These are phyloP conservation scores for Parmelia sp. DNA, from an alignment of 495 filamentous ascomycete species.

Conservation along the genomic window DNA sequence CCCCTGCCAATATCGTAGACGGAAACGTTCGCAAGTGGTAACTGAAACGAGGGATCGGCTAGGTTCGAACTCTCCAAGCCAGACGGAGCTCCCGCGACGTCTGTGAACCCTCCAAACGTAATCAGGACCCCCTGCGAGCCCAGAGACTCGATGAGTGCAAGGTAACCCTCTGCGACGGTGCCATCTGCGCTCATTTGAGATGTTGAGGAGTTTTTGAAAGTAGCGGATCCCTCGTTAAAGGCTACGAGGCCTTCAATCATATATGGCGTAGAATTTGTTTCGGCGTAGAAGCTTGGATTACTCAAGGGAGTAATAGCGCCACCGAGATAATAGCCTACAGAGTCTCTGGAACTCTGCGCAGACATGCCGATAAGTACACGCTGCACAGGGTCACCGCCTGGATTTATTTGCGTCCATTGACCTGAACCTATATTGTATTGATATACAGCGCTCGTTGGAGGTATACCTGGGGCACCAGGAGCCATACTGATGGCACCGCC, in stretches of 20 bases:
- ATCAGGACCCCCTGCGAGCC: slow-evolving; percentile 14
- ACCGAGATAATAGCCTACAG: slow-evolving; percentile 15
- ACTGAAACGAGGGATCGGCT: slow-evolving; percentile 10
- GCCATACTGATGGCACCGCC: slow-evolving; percentile 17
- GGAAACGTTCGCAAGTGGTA: slow-evolving; percentile 17
- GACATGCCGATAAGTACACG: slow-evolving; percentile 13
- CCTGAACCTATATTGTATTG: slow-evolving; percentile 8
- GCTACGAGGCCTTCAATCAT: slow-evolving; percentile 21
- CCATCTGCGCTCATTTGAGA: slow-evolving; percentile 17
- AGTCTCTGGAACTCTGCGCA: slow-evolving; percentile 5
- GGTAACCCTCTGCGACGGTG: slow-evolving; percentile 14
- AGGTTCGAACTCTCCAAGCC: slow-evolving; percentile 1
- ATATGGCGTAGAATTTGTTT: slow-evolving; percentile 6
- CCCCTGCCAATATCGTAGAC: slow-evolving; percentile 17
- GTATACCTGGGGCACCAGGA: slow-evolving; percentile 2
- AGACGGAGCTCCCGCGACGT: slow-evolving; percentile 6
- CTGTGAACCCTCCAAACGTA: slow-evolving; percentile 19
- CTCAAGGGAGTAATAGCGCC: slow-evolving; percentile 15
- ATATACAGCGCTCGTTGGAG: slow-evolving; percentile 15
- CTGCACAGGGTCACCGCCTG: slow-evolving; percentile 15
- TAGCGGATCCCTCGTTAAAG: slow-evolving; percentile 10
- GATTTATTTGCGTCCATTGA: slow-evolving; percentile 11
- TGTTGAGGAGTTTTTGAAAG: slow-evolving; percentile 15
- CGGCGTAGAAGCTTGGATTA: slow-evolving; percentile 11
- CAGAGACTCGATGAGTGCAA: slow-evolving; percentile 16